A percentile compares a stretch with the other conserved stretches of the same genome.
phyloP scores from a whole-genome alignment of 805 yeast genomes.

The Saccharomycopsis sp. region DNA sequence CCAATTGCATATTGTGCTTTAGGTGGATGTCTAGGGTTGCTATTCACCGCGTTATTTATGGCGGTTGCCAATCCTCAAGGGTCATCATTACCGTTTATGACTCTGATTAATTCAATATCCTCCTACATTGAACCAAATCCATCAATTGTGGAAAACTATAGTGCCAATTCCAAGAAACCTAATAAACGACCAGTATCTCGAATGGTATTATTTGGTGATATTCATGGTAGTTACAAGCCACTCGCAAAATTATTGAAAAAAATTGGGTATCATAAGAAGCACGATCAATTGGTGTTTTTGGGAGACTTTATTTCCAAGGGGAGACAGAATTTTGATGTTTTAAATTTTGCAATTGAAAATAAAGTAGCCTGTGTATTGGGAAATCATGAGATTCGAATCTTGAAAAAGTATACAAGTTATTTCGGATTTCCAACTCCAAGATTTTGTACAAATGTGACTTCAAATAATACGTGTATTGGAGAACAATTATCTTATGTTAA shows the following conservation, averaged over 20 bases:
- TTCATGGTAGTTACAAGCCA: conserved; percentile 70
- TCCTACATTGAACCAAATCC: neutral
- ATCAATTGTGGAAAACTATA: neutral
- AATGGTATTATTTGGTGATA: conserved; percentile 72
- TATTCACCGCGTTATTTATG: neutral
- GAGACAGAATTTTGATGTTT: conserved; percentile 59
- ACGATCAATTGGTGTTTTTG: conserved; percentile 58
- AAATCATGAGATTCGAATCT: conserved; percentile 74
- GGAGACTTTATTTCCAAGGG: conserved; percentile 86
- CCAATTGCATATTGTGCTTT: neutral
- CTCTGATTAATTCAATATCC: neutral
- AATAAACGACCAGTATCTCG: conserved; percentile 29
- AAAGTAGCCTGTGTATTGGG: conserved; percentile 74
- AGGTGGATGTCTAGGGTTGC: neutral
- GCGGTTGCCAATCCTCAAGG: neutral
- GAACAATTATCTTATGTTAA: conserved; percentile 9
- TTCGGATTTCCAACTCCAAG: conserved; percentile 41
- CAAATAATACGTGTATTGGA: conserved; percentile 18
- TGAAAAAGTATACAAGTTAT: conserved; percentile 55
- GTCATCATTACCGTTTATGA: neutral
- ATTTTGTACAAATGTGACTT: conserved; percentile 31
- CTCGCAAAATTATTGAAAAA: conserved; percentile 47
- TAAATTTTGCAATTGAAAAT: conserved; percentile 55
- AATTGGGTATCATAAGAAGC: conserved; percentile 36
- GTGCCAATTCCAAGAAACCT: neutral